These are phyloP conservation scores for Blastosporella zonata DNA, from an alignment of 1,284 basidiomycete genomes.

Conservation along the genomic window DNA sequence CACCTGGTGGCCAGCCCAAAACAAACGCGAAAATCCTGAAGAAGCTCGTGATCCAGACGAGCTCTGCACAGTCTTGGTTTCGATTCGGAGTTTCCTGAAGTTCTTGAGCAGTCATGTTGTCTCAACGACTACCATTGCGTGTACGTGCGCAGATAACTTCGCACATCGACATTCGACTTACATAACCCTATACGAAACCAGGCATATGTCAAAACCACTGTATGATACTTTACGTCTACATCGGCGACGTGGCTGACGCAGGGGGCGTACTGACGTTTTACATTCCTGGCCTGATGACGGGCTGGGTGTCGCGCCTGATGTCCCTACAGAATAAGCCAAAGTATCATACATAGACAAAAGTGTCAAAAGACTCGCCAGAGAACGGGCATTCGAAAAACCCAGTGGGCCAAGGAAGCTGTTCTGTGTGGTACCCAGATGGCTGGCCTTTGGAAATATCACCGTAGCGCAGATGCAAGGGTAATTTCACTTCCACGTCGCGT, in stretches of 20 bases:
- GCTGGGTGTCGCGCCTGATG: conserved; percentile 6
- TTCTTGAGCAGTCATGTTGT: conserved; percentile 83
- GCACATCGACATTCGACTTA: no score
- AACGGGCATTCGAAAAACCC: conserved; percentile 39
- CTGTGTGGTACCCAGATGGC: conserved; percentile 22
- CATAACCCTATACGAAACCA: conserved; percentile 27
- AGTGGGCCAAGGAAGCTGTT: conserved; percentile 33
- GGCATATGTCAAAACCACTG: conserved; percentile 85
- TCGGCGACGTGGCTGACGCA: conserved; percentile 77
- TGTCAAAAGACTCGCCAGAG: conserved; percentile 22
- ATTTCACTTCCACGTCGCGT: conserved; percentile 32
- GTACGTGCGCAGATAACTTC: conserved; percentile 41
- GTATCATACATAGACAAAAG: not conserved
- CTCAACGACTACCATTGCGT: conserved; percentile 85
- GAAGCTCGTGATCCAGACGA: conserved; percentile 48
- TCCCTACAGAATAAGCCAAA: not conserved
- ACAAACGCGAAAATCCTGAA: conserved; percentile 30
- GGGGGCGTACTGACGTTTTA: conserved; percentile 90
- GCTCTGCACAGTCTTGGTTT: conserved; percentile 67
- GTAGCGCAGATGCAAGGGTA: conserved; percentile 52
- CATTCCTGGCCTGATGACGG: conserved; percentile 55
- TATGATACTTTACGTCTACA: conserved; percentile 87
- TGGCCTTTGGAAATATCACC: conserved; percentile 27
- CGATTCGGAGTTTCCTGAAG: conserved; percentile 75
- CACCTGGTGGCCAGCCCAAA: conserved; percentile 22